These are phyloP conservation scores for Saccharomycopsis vini DNA, from an alignment of 805 yeast genomes.

Conservation along the genomic window DNA sequence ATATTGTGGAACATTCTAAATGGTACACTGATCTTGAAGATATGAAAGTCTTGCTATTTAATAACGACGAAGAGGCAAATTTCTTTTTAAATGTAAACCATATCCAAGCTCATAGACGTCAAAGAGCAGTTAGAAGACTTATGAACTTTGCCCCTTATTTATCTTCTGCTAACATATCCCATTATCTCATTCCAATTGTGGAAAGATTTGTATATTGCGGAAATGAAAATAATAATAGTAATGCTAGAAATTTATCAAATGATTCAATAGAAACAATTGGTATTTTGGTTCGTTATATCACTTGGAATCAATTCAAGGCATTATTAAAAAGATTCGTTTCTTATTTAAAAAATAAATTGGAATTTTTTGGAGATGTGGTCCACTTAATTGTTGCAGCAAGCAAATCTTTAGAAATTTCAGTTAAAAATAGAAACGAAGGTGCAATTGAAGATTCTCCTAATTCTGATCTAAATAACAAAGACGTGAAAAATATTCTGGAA, in stretches of 20 bases:
- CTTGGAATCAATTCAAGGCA: conserved; percentile 78
- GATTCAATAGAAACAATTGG: conserved; percentile 63
- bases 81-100: conserved; percentile 72
- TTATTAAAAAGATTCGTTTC: conserved; percentile 59
- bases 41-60: conserved; percentile 52
- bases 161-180: conserved; percentile 54
- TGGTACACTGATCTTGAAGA: conserved; percentile 43
- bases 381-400: conserved; percentile 43
- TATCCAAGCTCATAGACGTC: conserved; percentile 79
- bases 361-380: conserved; percentile 48
- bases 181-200: conserved; percentile 74
- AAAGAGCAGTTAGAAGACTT: conserved; percentile 67
- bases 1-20: conserved; percentile 42
- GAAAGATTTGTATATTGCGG: conserved; percentile 65
- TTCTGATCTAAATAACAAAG: background rate
- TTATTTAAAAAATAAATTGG: conserved; percentile 37
- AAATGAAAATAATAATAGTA: conserved; percentile 26
- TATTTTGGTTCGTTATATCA: conserved; percentile 42
- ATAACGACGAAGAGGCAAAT: conserved; percentile 75
- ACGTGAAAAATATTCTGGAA: background rate
- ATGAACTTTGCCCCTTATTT: conserved; percentile 39
- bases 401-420: conserved; percentile 35
- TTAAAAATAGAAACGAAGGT: conserved; percentile 19
- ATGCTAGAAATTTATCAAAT: conserved; percentile 49
- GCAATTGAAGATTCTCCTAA: too few relatives aligned